phyloP scores from a whole-genome alignment of 2,329 filamentous ascomycete species.

The Trichothecium roseum region DNA sequence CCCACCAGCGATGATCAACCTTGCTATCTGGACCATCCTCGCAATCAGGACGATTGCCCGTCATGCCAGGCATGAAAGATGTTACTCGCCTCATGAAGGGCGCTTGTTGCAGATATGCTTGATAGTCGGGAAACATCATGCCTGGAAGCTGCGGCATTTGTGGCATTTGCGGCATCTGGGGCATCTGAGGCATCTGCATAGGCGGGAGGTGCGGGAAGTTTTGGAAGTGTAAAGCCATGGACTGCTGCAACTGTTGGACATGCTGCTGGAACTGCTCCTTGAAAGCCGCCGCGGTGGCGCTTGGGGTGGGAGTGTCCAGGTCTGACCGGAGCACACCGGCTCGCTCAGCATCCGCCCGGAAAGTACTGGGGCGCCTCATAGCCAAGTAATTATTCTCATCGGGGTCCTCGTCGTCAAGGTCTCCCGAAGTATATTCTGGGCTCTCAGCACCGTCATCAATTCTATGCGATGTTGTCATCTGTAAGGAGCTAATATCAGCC shows the following conservation, averaged over 20 bases:
- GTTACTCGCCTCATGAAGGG: slow-evolving; percentile 64
- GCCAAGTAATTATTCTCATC: slow-evolving; percentile 24
- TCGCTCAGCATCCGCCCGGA: slow-evolving; percentile 18
- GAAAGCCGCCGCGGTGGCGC: slow-evolving; percentile 57
- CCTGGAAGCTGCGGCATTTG: slow-evolving; percentile 42
- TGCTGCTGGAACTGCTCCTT: slow-evolving; percentile 65
- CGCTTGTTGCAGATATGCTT: slow-evolving; percentile 48
- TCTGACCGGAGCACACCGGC: slow-evolving; percentile 5
- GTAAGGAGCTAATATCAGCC: slow-evolving; percentile 44
- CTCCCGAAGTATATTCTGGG: slow-evolving; percentile 33
- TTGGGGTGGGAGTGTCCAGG: slow-evolving; percentile 18
- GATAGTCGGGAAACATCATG: slow-evolving; percentile 61
- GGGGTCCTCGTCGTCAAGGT: slow-evolving; percentile 30
- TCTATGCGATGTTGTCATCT: slow-evolving; percentile 23
- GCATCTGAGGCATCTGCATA: slow-evolving; percentile 52
- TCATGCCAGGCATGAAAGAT: slow-evolving; percentile 59
- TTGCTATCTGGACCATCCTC: slow-evolving; percentile 28
- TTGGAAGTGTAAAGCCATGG: slow-evolving; percentile 54
- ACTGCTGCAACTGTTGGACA: slow-evolving; percentile 67
- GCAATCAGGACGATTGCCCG: slow-evolving; percentile 37
- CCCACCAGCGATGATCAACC: slow-evolving; percentile 55
- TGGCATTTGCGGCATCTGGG: slow-evolving; percentile 56
- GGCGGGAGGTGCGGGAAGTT: slow-evolving; percentile 38
- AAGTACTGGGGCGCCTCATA: slow-evolving; percentile 22
- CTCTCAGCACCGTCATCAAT: slow-evolving; percentile 31